Evolutionary conservation across 352 stramenopile genomes (phyloP).

Genomic region (Blastocystis hominis): DNA sequence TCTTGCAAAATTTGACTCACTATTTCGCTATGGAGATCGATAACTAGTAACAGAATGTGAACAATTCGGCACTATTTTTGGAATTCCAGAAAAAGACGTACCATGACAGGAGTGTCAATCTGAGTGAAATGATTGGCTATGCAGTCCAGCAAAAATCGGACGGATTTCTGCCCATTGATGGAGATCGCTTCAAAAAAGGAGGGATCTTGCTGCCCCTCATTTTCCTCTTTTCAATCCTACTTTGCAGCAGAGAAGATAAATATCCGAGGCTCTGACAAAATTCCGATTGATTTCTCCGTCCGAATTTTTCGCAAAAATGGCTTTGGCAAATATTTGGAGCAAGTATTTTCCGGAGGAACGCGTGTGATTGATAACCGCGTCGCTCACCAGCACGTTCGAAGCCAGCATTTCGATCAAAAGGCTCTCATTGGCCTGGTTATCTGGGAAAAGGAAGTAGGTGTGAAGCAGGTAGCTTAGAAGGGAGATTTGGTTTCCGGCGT

Average conservation of each 20-base stretch:
- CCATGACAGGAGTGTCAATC: neutral
- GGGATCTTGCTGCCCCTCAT: conserved; percentile 11
- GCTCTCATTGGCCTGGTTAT: neutral
- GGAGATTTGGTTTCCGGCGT: neutral
- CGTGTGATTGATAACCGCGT: neutral
- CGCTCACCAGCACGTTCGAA: neutral
- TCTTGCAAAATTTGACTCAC: conserved; percentile 9
- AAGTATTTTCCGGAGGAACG: conserved; percentile 34
- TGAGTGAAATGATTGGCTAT: neutral
- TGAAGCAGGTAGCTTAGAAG: conserved; percentile 34
- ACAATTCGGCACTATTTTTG: conserved; percentile 1
- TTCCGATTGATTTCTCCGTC: neutral
- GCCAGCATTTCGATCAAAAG: neutral
- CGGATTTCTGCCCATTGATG: neutral
- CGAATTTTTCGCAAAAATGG: neutral
- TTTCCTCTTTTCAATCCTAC: neutral
- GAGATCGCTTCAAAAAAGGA: conserved; percentile 13
- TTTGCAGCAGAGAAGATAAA: conserved; percentile 39
- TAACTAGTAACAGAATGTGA: conserved; percentile 11
- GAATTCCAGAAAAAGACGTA: neutral
- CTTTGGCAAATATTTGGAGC: conserved; percentile 37
- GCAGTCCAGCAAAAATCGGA: neutral
- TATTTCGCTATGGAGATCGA: neutral
- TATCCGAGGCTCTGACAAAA: neutral
- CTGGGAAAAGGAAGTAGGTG: conserved; percentile 5